Percentiles rank a stretch among this genome's conserved stretches.
Conservation (phyloP, 257 asterid genomes). For the Capsicum pubescens region DNA sequence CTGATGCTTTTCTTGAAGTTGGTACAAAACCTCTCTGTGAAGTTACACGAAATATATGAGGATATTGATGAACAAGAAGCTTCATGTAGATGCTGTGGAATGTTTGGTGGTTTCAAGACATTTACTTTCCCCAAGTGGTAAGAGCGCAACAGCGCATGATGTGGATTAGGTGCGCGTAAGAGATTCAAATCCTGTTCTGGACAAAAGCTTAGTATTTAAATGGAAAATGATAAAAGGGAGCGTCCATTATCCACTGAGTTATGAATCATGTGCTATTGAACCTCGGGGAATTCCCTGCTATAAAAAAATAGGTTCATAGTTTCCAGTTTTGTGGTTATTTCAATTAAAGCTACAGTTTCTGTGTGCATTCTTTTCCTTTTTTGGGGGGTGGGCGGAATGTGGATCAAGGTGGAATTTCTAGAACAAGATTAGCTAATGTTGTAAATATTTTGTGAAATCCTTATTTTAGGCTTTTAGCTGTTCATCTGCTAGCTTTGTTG, state of each 20-base stretch:
- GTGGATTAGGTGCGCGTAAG: neutral
- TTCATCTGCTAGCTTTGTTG: neutral
- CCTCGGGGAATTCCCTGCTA: neutral
- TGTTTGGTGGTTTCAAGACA: slow-evolving; percentile 17
- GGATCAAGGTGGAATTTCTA: neutral
- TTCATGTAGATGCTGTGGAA: neutral
- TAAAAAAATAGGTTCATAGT: neutral
- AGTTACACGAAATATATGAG: neutral
- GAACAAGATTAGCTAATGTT: neutral
- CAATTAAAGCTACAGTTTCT: neutral
- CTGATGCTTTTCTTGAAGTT: neutral
- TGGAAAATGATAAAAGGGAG: neutral
- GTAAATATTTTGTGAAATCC: neutral
- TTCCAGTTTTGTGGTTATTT: slow-evolving; percentile 21
- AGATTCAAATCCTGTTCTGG: neutral
- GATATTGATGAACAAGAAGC: neutral
- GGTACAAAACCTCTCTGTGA: neutral
- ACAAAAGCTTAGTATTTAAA: neutral
- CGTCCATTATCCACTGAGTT: neutral
- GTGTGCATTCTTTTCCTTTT: neutral
- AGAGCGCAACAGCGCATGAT: neutral
- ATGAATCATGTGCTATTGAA: neutral
- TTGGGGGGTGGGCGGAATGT: neutral
- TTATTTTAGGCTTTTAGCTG: neutral
- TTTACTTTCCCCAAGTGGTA: neutral